phyloP scores from a whole-genome alignment of 345 rosid species.

The Eucalyptus sp. region DNA sequence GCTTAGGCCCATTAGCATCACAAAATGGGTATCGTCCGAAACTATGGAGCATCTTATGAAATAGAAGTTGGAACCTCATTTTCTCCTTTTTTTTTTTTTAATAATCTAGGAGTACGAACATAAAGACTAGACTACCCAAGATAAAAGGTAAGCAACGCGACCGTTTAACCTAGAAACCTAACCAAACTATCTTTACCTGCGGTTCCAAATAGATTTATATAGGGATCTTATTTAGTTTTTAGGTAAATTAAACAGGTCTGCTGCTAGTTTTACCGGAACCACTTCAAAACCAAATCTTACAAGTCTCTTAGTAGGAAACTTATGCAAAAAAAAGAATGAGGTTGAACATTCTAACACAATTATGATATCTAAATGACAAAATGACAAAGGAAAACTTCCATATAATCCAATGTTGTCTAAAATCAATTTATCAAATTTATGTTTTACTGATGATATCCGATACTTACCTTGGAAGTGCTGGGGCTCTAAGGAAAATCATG shows the following conservation, averaged over 20 bases:
- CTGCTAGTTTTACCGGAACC: background rate
- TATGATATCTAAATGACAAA: background rate
- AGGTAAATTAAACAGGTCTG: background rate
- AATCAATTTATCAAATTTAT: background rate
- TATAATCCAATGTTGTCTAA: background rate
- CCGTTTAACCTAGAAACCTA: background rate
- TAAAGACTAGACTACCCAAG: background rate
- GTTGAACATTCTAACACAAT: background rate
- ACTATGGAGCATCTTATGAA: background rate
- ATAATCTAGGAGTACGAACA: background rate
- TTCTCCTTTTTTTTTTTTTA: background rate
- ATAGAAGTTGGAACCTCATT: background rate
- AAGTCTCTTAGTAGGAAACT: background rate
- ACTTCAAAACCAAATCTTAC: background rate
- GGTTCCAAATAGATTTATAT: background rate
- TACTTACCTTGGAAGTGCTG: background rate
- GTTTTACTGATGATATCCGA: background rate
- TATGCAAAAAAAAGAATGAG: background rate
- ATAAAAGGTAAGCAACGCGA: background rate
- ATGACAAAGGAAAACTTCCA: background rate
- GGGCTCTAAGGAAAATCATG: background rate
- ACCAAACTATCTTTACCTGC: background rate
- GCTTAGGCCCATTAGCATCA: background rate
- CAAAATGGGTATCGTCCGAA: background rate
- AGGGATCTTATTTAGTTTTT: background rate